Evolutionary conservation across 1,139 yeast species (phyloP).

Genomic region (Suhomyces wounanorum): DNA sequence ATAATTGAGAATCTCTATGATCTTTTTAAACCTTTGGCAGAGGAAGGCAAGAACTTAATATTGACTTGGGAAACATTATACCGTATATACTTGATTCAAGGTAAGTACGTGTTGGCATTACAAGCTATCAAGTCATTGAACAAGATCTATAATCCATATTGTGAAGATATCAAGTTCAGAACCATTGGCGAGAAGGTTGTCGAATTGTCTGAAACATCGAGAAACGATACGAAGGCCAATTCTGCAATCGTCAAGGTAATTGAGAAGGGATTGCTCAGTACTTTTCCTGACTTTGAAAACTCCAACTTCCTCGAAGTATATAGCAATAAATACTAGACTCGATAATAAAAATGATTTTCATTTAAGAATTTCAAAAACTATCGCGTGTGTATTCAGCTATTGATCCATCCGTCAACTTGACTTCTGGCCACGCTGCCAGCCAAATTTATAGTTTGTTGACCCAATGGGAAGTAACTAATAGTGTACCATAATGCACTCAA

Average conservation of each 20-base stretch:
- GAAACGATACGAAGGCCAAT: constrained; percentile 33
- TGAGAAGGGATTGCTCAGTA: constrained; percentile 39
- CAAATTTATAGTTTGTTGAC: constrained; percentile 54
- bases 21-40: constrained; percentile 34
- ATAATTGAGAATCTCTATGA: constrained; percentile 34
- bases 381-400: constrained; percentile 18
- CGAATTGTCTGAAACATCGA: constrained; percentile 27
- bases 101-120: constrained; percentile 50
- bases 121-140: constrained; percentile 46
- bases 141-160: constrained; percentile 26
- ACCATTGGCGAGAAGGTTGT: constrained; percentile 29
- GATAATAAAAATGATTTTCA: not conserved
- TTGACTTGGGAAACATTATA: constrained; percentile 43
- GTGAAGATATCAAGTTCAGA: constrained; percentile 19
- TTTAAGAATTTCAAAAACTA: no score
- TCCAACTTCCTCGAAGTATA: constrained; percentile 16
- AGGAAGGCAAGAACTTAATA: constrained; percentile 37
- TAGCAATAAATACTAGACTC: constrained; percentile 3
- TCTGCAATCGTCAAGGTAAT: constrained; percentile 50
- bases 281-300: constrained; percentile 34
- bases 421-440: constrained; percentile 57
- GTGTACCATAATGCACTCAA: constrained; percentile 58
- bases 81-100: constrained; percentile 40
- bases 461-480: constrained; percentile 65
- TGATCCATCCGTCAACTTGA: constrained; percentile 64